phyloP scores from a whole-genome alignment of 805 yeast genomes.

The Yamadazyma akitaensis region DNA sequence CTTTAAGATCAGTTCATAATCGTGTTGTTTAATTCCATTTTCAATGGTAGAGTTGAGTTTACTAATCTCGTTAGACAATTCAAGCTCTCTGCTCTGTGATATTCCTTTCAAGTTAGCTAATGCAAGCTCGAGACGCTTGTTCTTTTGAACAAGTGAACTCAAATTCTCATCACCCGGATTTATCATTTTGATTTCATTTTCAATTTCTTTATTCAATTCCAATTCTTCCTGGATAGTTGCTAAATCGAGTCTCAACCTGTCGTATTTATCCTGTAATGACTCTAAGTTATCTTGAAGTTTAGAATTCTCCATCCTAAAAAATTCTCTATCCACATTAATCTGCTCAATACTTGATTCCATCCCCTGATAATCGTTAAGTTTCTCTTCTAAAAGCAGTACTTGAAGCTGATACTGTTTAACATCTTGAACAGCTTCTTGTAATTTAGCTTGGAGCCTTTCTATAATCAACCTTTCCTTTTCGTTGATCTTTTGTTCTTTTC shows the following conservation, averaged over 20 bases:
- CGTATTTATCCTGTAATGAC: slow-evolving; percentile 26
- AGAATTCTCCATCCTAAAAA: slow-evolving; percentile 32
- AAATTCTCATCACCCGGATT: slow-evolving; percentile 1
- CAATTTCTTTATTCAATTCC: slow-evolving; percentile 36
- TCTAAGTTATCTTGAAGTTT: slow-evolving; percentile 23
- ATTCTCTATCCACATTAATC: slow-evolving; percentile 43
- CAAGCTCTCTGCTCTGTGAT: slow-evolving; percentile 2
- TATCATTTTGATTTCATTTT: slow-evolving; percentile 22
- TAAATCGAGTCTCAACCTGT: slow-evolving; percentile 27
- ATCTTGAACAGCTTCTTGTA: slow-evolving; percentile 31
- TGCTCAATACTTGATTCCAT: slow-evolving; percentile 23
- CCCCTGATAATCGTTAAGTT: slow-evolving; percentile 9
- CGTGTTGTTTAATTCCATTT: slow-evolving; percentile 16
- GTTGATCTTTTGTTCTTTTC: background rate
- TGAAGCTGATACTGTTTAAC: slow-evolving; percentile 18
- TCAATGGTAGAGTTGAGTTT: slow-evolving; percentile 10
- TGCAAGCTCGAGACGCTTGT: slow-evolving; percentile 41
- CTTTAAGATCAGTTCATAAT: slow-evolving; percentile 30
- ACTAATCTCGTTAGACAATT: slow-evolving; percentile 6
- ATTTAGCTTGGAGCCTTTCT: slow-evolving; percentile 44
- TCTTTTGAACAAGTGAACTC: slow-evolving; percentile 23
- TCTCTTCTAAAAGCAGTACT: slow-evolving; percentile 15
- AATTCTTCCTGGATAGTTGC: slow-evolving; percentile 33
- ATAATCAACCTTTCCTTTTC: slow-evolving; percentile 17
- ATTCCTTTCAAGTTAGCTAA: slow-evolving; percentile 17